Evolutionary conservation across 495 filamentous ascomycete species (phyloP), one percentile per base, ranked within the genome.

Genomic region (Chaetomidium leptoderma): DNA sequence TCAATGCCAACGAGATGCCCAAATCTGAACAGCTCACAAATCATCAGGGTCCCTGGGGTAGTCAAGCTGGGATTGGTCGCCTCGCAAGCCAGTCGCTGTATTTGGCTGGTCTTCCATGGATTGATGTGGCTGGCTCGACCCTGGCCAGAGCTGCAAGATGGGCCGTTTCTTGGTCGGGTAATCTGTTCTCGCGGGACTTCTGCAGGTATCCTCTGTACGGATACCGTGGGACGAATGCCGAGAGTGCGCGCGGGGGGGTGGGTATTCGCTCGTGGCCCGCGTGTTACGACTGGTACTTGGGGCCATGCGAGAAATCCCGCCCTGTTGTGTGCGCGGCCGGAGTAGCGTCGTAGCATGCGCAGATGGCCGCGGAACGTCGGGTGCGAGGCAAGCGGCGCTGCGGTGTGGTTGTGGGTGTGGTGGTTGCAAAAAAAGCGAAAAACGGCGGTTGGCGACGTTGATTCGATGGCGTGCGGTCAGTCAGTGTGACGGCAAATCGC

Each of bases 401-500:
- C 10, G 3, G 49, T 48, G 23, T 19, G 27, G n/a, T 14, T 48
- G 29, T 47, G 45, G 26, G 13, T 30, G 39, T 53, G 55, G 45
- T 59, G 57, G 37, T 53, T 55, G 43, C 53, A 30, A 53, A 57
- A 45, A 49, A 47, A 33, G 40, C 45, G 48, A 57, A 59, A 65
- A 67, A 44, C 19, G n/a, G 37, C 55, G 60, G 57, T 59, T 64
- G 37, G 36, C 40, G 54, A 48, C 65, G 53, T 53, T 73, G 67
- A 74, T 74, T 74, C 61, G 72, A 65, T 43, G 39, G 53, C 52
- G 39, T 21, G 53, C 39, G 61, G 61, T 65, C 48, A 57, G 36
- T 42, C 50, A 3, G 64, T 74, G 72, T 74, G 72, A 74, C 66
- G 65, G 66, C 61, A 59, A 56, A 60, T 68, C 56, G 60, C 62